phyloP scores from a whole-genome alignment of 768 basidiomycete genomes.

The Chalciporus piperatus region DNA sequence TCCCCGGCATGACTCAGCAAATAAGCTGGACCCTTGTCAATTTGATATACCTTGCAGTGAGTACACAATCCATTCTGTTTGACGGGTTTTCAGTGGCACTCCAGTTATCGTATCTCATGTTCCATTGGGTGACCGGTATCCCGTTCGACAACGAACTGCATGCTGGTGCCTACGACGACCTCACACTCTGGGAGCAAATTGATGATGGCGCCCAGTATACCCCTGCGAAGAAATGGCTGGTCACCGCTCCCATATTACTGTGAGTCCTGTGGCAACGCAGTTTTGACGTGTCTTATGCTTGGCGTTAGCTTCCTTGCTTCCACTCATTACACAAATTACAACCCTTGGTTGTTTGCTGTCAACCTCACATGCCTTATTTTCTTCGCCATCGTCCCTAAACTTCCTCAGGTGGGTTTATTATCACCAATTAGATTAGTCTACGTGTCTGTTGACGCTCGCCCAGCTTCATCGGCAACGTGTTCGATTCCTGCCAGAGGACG shows the following conservation, averaged over 20 bases:
- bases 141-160: conserved; percentile 88
- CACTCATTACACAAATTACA: conserved; percentile 97
- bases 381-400: conserved; percentile 87
- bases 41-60: conserved; percentile 82
- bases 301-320: conserved; percentile 83
- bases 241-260: conserved; percentile 86
- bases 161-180: conserved; percentile 93
- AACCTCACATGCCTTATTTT: conserved; percentile 78
- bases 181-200: conserved; percentile 99
- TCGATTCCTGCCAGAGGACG: conserved; percentile 66
- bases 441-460: conserved; percentile 14
- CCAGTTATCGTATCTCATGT: conserved; percentile 96
- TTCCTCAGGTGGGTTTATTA: conserved; percentile 71
- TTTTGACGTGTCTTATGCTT: not conserved
- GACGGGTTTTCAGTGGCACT: conserved; percentile 3
- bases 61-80: conserved; percentile 24
- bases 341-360: conserved; percentile 89
- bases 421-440: conserved; percentile 1
- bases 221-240: conserved; percentile 95
- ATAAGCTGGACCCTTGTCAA: conserved; percentile 95
- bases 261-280: conserved; percentile 39
- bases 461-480: conserved; percentile 83
- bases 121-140: conserved; percentile 96
- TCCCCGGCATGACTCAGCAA: conserved; percentile 93
- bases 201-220: conserved; percentile 99